These are phyloP conservation scores for Glycine tomentella DNA, from an alignment of 306 rosid genomes.

Conservation along the genomic window DNA sequence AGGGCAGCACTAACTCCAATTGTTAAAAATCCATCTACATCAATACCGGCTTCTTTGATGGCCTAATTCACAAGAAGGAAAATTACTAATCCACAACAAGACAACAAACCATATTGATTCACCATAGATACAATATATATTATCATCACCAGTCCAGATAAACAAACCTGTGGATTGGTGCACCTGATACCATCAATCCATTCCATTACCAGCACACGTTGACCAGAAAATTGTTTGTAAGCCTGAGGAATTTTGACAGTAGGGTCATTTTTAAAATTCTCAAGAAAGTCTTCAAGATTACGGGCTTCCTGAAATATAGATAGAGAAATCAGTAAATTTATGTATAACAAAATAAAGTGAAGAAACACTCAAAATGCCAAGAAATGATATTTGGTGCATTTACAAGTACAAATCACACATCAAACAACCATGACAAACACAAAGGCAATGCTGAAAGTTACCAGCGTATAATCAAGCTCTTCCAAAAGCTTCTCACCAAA, in stretches of 20 bases:
- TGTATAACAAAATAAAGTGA: conserved; percentile 13
- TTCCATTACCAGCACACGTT: conserved; percentile 96
- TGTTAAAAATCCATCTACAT: conserved; percentile 86
- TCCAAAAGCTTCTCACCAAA: conserved; percentile 99
- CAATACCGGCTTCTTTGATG: conserved; percentile 86
- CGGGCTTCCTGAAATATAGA: conserved; percentile 88
- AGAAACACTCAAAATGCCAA: conserved; percentile 29
- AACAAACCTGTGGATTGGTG: conserved; percentile 89
- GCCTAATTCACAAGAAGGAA: conserved; percentile 67
- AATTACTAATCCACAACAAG: conserved; percentile 39
- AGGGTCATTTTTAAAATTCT: conserved; percentile 90
- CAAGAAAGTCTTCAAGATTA: conserved; percentile 90
- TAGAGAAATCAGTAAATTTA: conserved; percentile 22
- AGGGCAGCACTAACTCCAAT: conserved; percentile 98
- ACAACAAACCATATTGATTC: conserved; percentile 25
- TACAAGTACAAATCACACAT: conserved; percentile 28
- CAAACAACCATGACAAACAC: conserved; percentile 38
- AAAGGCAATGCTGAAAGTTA: conserved; percentile 56
- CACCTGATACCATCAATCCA: conserved; percentile 99
- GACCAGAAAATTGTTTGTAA: conserved; percentile 82
- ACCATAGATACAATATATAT: conserved; percentile 12
- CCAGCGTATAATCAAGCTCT: conserved; percentile 99
- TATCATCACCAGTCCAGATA: conserved; percentile 42
- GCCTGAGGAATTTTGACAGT: conserved; percentile 94
- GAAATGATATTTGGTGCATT: conserved; percentile 15